Percentiles rank a stretch among this genome's conserved stretches.
Evolutionary conservation across 139 green algal species (phyloP).

Genomic region (Closterium sp.): DNA sequence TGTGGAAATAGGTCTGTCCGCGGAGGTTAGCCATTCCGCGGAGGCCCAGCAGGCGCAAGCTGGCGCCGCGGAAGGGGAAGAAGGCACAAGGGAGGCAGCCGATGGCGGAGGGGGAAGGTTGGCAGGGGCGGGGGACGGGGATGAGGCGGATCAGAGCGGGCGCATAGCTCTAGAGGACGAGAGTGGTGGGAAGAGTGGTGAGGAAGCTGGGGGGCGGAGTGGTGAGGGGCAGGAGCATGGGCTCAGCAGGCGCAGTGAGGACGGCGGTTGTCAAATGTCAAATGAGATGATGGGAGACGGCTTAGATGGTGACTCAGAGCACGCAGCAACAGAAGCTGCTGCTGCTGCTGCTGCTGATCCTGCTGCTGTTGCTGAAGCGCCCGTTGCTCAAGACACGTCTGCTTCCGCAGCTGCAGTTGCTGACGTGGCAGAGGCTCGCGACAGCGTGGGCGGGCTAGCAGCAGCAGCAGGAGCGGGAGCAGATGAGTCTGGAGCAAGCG

Average conservation of each 20-base stretch:
- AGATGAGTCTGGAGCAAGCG: too few relatives aligned
- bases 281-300: too few relatives aligned
- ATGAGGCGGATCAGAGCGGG: neutral
- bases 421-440: neutral
- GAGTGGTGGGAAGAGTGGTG: too few relatives aligned
- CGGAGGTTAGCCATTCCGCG: too few relatives aligned
- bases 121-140: neutral
- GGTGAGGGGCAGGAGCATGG: neutral
- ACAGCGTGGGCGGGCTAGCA: neutral
- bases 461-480: neutral
- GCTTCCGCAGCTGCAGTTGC: neutral
- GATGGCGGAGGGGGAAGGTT: neutral
- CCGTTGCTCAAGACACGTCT: neutral
- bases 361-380: neutral
- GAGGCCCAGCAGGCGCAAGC: neutral
- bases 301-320: neutral
- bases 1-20: too few relatives aligned
- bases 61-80: neutral
- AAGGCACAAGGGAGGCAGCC: neutral
- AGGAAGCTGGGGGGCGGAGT: too few relatives aligned
- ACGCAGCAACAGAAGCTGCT: neutral
- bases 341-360: too few relatives aligned
- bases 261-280: neutral
- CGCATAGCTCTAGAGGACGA: too few relatives aligned
- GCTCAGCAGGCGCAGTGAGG: neutral